Conservation (phyloP, 2,329 filamentous ascomycete genomes). For the Fusarium sambucinum region DNA sequence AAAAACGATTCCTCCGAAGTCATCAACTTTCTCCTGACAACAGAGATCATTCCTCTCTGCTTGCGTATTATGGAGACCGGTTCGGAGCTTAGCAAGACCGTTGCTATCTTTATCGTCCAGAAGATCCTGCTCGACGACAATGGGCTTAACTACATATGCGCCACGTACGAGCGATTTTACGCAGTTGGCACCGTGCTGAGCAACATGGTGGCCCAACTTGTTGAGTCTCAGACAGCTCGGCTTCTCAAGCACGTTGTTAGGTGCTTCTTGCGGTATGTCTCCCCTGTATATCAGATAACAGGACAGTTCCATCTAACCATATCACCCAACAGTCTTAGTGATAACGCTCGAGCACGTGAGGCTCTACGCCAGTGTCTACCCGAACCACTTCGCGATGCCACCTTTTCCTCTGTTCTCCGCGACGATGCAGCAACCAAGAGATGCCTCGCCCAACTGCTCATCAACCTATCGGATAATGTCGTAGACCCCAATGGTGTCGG, state of each 20-base stretch:
- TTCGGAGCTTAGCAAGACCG: constrained; percentile 97
- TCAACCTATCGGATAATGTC: constrained; percentile 94
- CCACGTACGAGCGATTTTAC: constrained; percentile 98
- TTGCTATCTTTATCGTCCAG: constrained; percentile 99
- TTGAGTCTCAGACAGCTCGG: constrained; percentile 96
- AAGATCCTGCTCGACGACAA: constrained; percentile 98
- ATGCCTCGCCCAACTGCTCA: constrained; percentile 94
- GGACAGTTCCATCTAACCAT: constrained; percentile 21
- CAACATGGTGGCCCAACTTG: constrained; percentile 98
- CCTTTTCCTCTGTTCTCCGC: constrained; percentile 94
- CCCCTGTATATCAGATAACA: not conserved
- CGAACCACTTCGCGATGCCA: constrained; percentile 97
- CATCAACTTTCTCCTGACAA: constrained; percentile 98
- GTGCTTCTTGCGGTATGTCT: constrained; percentile 88
- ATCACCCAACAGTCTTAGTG: constrained; percentile 75
- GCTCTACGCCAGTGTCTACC: constrained; percentile 95
- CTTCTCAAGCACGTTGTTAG: constrained; percentile 97
- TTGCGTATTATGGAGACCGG: constrained; percentile 99
- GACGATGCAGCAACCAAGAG: constrained; percentile 98
- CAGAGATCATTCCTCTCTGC: constrained; percentile 97
- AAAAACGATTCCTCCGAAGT: constrained; percentile 99
- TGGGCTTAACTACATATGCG: constrained; percentile 97
- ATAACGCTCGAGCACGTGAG: constrained; percentile 95
- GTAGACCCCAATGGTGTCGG: constrained; percentile 61
- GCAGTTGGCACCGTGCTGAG: constrained; percentile 96